Evolutionary conservation across 495 filamentous ascomycete genomes (phyloP).

Genomic region (Saxophila tyrrhenica): DNA sequence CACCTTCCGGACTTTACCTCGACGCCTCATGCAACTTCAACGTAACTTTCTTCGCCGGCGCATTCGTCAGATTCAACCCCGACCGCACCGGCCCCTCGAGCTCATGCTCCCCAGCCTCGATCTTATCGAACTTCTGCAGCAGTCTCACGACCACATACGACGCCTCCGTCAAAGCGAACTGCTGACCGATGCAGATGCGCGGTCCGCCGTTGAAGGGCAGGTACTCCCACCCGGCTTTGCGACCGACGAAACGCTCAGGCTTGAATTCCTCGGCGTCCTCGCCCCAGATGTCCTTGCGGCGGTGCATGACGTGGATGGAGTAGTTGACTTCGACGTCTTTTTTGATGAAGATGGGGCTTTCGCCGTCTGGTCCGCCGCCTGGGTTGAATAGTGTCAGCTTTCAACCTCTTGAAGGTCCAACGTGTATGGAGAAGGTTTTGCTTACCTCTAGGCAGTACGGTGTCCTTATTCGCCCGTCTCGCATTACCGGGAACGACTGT

Average conservation of each 20-base stretch:
- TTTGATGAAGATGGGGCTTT: slow-evolving; percentile 35
- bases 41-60: slow-evolving; percentile 6
- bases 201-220: slow-evolving; percentile 31
- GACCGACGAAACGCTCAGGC: slow-evolving; percentile 39
- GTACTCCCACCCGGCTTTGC: slow-evolving; percentile 25
- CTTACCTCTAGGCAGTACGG: slow-evolving; percentile 40
- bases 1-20: too few relatives aligned
- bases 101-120: slow-evolving; percentile 10
- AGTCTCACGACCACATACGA: slow-evolving; percentile 23
- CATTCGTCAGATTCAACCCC: slow-evolving; percentile 16
- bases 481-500: slow-evolving; percentile 57
- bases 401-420: too few relatives aligned
- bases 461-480: slow-evolving; percentile 41
- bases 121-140: slow-evolving; percentile 23
- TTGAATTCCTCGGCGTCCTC: slow-evolving; percentile 24
- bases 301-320: slow-evolving; percentile 33
- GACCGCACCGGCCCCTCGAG: slow-evolving; percentile 4
- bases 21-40: slow-evolving; percentile 3
- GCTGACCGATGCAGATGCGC: slow-evolving; percentile 31
- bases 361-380: slow-evolving; percentile 42
- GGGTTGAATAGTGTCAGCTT: too few relatives aligned
- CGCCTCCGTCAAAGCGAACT: slow-evolving; percentile 32
- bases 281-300: slow-evolving; percentile 28
- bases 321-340: slow-evolving; percentile 34
- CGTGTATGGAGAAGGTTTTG: too few relatives aligned